Evolutionary conservation across 2,329 filamentous ascomycete genomes (phyloP).

Genomic region (Tolypocladium sp.): DNA sequence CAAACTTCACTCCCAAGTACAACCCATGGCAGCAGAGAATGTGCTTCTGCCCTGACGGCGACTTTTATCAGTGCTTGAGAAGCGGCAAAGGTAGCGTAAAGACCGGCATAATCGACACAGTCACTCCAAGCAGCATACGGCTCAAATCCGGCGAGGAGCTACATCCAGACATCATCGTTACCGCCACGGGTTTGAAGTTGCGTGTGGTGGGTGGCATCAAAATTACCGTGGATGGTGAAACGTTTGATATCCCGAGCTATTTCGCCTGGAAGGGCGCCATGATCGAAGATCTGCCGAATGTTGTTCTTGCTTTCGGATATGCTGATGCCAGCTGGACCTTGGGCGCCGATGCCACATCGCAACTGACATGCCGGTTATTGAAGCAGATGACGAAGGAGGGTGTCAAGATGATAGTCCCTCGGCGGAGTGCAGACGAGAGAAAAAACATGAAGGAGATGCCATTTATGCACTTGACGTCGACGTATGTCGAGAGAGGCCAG

Average conservation of each 20-base stretch:
- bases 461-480: no score
- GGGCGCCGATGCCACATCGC: conserved; percentile 30
- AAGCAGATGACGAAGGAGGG: no score
- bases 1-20: conserved; percentile 53
- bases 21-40: conserved; percentile 63
- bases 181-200: conserved; percentile 54
- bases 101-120: conserved; percentile 37
- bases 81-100: conserved; percentile 30
- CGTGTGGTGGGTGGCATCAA: conserved; percentile 41
- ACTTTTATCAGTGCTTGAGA: conserved; percentile 38
- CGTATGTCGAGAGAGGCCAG: no score
- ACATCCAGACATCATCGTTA: conserved; percentile 55
- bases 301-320: conserved; percentile 50
- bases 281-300: conserved; percentile 54
- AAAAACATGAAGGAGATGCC: no score
- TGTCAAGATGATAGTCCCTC: no score
- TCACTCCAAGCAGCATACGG: conserved; percentile 33
- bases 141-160: conserved; percentile 36
- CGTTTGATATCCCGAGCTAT: conserved; percentile 33
- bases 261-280: conserved; percentile 53
- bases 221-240: conserved; percentile 40
- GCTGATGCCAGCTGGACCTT: conserved; percentile 57
- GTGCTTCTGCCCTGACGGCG: conserved; percentile 49
- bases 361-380: no score
- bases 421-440: no score